phyloP scores from a whole-genome alignment of 129 eudicot species.

The Helianthus annuus region DNA sequence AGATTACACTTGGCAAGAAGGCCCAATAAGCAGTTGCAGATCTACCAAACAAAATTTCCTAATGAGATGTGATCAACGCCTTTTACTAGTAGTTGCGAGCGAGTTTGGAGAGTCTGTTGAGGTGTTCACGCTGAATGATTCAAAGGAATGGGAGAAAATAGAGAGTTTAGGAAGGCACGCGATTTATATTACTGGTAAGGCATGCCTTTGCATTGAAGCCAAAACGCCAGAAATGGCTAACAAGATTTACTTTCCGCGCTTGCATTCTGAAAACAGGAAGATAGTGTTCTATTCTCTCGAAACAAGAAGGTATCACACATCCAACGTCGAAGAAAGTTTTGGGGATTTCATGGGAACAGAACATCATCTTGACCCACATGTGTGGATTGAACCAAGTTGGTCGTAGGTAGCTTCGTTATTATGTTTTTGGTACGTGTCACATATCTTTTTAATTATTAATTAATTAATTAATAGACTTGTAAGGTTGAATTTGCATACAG shows the following conservation, averaged over 20 bases:
- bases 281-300: conserved; percentile 36
- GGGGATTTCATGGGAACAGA: not conserved
- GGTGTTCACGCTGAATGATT: conserved; percentile 21
- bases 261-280: not conserved
- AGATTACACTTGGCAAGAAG: not conserved
- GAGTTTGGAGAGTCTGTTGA: conserved; percentile 15
- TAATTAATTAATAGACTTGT: no score
- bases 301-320: conserved; percentile 30
- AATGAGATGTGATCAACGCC: conserved; percentile 16
- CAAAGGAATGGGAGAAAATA: conserved; percentile 20
- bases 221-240: conserved; percentile 14
- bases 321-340: not conserved
- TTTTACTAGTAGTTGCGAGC: conserved; percentile 7
- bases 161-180: conserved; percentile 17
- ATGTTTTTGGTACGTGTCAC: not conserved
- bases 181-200: conserved; percentile 15
- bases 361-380: conserved; percentile 4
- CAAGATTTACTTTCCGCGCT: conserved; percentile 27
- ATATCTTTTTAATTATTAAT: no score
- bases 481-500: no score
- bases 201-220: conserved; percentile 19
- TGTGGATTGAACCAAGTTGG: conserved; percentile 34
- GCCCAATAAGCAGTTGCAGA: not conserved
- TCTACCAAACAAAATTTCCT: not conserved
- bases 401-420: not conserved